Conservation (phyloP, 768 basidiomycete species). For the Lactarius psammicola region DNA sequence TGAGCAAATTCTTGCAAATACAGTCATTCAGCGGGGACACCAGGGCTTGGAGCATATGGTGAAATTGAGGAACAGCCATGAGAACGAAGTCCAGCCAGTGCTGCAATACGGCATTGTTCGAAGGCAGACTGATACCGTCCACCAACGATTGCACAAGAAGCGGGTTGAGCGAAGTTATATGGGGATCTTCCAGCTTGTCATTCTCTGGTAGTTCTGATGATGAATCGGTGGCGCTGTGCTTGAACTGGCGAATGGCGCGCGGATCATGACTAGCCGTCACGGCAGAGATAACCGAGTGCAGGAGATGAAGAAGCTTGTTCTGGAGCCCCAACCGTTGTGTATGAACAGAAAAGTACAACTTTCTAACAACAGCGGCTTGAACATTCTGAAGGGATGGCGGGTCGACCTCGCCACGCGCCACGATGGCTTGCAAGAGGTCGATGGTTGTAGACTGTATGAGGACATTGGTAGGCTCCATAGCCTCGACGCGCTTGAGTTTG, state of each 20-base stretch:
- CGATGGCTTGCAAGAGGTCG: constrained; percentile 79
- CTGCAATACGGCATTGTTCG: constrained; percentile 80
- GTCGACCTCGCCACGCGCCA: constrained; percentile 81
- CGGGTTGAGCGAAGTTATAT: constrained; percentile 57
- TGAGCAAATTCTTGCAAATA: constrained; percentile 66
- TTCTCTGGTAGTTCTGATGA: constrained; percentile 20
- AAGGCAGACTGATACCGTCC: constrained; percentile 68
- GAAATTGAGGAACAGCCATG: constrained; percentile 86
- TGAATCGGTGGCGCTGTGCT: constrained; percentile 11
- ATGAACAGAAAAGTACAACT: constrained; percentile 75
- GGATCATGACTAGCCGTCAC: constrained; percentile 44
- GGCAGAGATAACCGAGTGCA: constrained; percentile 81
- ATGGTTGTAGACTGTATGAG: constrained; percentile 70
- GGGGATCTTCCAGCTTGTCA: constrained; percentile 38
- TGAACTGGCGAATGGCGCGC: constrained; percentile 11
- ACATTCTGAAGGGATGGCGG: constrained; percentile 55
- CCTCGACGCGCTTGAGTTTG: constrained; percentile 41
- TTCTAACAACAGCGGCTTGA: constrained; percentile 68
- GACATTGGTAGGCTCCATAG: constrained; percentile 61
- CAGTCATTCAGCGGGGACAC: constrained; percentile 78
- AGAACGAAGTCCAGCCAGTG: constrained; percentile 97
- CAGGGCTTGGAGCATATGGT: constrained; percentile 61
- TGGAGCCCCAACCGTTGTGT: constrained; percentile 74
- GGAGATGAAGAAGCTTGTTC: constrained; percentile 87
- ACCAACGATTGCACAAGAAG: constrained; percentile 74